phyloP scores from a whole-genome alignment of 352 stramenopile species.

The Pythium rhizo-oryzae region DNA sequence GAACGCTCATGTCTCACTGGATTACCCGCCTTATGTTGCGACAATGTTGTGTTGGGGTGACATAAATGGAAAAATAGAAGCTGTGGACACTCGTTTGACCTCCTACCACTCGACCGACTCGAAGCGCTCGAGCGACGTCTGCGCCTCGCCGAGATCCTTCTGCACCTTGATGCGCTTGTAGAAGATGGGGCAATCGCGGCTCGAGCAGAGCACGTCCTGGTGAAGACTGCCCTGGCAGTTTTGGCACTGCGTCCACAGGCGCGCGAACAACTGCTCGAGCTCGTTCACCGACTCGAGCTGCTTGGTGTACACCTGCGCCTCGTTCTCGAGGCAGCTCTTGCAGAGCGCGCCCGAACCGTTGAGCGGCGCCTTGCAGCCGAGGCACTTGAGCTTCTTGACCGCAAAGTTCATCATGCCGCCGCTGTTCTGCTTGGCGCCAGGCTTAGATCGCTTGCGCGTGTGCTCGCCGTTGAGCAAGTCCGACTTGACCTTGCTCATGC shows the following conservation, averaged over 20 bases:
- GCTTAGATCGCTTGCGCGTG: slow-evolving; percentile 97
- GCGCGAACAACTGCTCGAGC: slow-evolving; percentile 93
- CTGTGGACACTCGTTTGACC: neutral
- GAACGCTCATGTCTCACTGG: neutral
- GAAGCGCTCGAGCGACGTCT: slow-evolving; percentile 96
- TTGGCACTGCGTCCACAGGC: slow-evolving; percentile 98
- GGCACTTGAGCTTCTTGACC: slow-evolving; percentile 97
- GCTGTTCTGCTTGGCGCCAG: slow-evolving; percentile 94
- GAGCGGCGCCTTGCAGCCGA: slow-evolving; percentile 96
- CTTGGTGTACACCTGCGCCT: slow-evolving; percentile 95
- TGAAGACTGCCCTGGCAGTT: slow-evolving; percentile 98
- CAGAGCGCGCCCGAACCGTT: slow-evolving; percentile 92
- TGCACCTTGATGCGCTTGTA: slow-evolving; percentile 99
- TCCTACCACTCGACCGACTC: slow-evolving; percentile 76
- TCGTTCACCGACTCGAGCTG: slow-evolving; percentile 94
- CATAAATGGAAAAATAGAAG: neutral
- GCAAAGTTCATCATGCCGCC: slow-evolving; percentile 99
- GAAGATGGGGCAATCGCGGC: slow-evolving; percentile 98
- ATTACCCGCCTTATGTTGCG: slow-evolving; percentile 5
- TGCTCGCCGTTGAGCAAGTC: slow-evolving; percentile 97
- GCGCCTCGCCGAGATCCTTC: slow-evolving; percentile 95
- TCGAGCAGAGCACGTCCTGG: slow-evolving; percentile 95
- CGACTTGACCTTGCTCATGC: slow-evolving; percentile 91
- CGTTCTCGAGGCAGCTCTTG: slow-evolving; percentile 92
- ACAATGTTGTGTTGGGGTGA: neutral